These are phyloP conservation scores for Trichocomaceae sp. DNA, from an alignment of 2,329 filamentous ascomycete species.

Conservation along the genomic window DNA sequence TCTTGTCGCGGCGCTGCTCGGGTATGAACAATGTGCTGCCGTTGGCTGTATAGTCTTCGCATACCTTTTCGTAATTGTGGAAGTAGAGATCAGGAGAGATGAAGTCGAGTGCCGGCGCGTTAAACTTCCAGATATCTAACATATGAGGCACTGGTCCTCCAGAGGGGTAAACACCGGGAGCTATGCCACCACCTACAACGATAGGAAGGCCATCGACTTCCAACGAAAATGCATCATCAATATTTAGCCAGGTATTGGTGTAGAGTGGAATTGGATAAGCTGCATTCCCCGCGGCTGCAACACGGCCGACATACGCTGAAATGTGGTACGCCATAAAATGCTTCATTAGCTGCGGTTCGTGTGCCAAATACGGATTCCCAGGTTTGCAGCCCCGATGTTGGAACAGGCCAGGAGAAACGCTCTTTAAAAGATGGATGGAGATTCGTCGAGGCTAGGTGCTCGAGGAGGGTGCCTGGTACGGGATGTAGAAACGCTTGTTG, in stretches of 20 bases:
- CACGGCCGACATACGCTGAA: slow-evolving; percentile 35
- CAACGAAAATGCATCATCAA: slow-evolving; percentile 27
- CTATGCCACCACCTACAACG: slow-evolving; percentile 38
- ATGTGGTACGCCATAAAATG: slow-evolving; percentile 46
- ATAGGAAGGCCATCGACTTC: slow-evolving; percentile 27
- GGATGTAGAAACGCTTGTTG: slow-evolving; percentile 36
- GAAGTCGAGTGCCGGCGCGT: slow-evolving; percentile 41
- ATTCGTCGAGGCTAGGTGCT: slow-evolving; percentile 18
- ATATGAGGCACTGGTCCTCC: slow-evolving; percentile 40
- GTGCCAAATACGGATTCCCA: slow-evolving; percentile 41
- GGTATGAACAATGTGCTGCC: slow-evolving; percentile 43
- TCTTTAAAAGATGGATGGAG: slow-evolving; percentile 20
- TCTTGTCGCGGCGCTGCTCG: slow-evolving; percentile 43
- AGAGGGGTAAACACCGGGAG: slow-evolving; percentile 43
- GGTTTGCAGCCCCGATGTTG: neutral
- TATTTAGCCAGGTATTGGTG: slow-evolving; percentile 45
- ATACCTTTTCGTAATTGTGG: slow-evolving; percentile 38
- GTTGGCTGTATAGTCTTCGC: slow-evolving; percentile 37
- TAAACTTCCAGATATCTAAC: slow-evolving; percentile 41
- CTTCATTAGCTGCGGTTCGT: slow-evolving; percentile 34
- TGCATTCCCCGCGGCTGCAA: slow-evolving; percentile 37
- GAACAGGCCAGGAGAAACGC: slow-evolving; percentile 22
- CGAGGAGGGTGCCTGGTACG: slow-evolving; percentile 33
- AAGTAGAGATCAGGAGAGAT: slow-evolving; percentile 45
- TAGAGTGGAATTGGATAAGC: slow-evolving; percentile 41